phyloP scores from a whole-genome alignment of 176 grass and related monocot genomes.

The Paspalum vaginatum region DNA sequence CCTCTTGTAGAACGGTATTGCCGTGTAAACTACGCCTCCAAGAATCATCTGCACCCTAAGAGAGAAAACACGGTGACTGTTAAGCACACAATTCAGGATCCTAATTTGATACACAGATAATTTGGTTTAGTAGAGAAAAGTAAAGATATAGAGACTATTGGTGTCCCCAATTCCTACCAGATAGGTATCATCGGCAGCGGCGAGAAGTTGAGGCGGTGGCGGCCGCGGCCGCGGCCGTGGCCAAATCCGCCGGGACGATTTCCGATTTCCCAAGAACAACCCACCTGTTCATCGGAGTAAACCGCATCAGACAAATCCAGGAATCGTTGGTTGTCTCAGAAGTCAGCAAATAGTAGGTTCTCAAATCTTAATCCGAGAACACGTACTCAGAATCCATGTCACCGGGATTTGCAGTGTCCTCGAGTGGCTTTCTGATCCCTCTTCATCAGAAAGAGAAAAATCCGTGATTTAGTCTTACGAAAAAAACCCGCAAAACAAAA shows the following conservation, averaged over 20 bases:
- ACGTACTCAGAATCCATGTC: conserved; percentile 48
- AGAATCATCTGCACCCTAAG: conserved; percentile 57
- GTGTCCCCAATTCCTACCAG: conserved; percentile 28
- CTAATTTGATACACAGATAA: background rate
- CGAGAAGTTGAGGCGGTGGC: conserved; percentile 34
- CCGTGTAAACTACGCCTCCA: conserved; percentile 50
- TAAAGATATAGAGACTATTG: background rate
- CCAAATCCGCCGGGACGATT: conserved; percentile 45
- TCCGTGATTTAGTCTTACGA: background rate
- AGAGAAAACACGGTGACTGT: background rate
- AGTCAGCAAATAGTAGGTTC: background rate
- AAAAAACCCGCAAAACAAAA: background rate
- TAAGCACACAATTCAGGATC: background rate
- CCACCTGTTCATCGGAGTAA: conserved; percentile 43
- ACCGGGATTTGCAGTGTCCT: conserved; percentile 26
- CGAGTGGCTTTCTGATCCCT: background rate
- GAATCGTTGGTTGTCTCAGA: background rate
- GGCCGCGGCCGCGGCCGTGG: conserved; percentile 25
- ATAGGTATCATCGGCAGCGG: conserved; percentile 54
- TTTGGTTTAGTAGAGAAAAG: background rate
- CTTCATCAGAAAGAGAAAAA: conserved; percentile 17
- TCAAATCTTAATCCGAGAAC: background rate
- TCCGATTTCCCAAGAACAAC: conserved; percentile 50
- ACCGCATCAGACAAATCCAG: conserved; percentile 32
- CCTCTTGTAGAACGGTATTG: conserved; percentile 62